phyloP scores from a whole-genome alignment of 2,329 filamentous ascomycete species.

The Aspergillus floridensis region DNA sequence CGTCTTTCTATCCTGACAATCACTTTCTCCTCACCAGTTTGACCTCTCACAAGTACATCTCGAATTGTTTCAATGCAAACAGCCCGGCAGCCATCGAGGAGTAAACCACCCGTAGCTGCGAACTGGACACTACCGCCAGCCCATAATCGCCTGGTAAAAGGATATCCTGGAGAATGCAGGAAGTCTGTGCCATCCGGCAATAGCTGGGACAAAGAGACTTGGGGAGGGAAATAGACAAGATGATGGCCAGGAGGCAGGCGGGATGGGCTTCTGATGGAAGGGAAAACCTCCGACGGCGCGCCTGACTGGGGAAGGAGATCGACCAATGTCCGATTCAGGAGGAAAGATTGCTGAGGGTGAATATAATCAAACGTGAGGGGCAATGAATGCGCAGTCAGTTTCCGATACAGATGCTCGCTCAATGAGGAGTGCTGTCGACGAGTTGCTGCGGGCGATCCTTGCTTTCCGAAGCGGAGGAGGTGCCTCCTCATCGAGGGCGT shows the following conservation, averaged over 20 bases:
- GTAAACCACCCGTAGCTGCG: conserved; percentile 25
- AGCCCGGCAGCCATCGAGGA: conserved; percentile 37
- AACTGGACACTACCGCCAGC: conserved; percentile 72
- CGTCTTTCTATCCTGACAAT: conserved; percentile 60
- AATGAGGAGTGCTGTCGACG: conserved; percentile 32
- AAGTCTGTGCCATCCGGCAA: conserved; percentile 82
- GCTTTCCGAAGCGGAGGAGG: conserved; percentile 7
- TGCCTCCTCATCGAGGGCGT: not conserved
- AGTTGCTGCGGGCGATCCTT: not conserved
- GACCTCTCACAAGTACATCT: conserved; percentile 52
- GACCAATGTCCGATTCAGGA: conserved; percentile 62
- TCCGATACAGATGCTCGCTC: conserved; percentile 39
- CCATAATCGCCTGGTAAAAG: conserved; percentile 81
- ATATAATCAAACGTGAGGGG: conserved; percentile 56
- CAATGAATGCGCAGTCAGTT: conserved; percentile 50
- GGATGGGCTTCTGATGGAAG: conserved; percentile 31
- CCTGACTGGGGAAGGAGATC: conserved; percentile 50
- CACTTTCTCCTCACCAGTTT: conserved; percentile 54
- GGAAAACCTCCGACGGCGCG: conserved; percentile 28
- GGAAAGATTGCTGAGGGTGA: conserved; percentile 61
- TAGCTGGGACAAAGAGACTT: conserved; percentile 60
- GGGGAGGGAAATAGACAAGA: conserved; percentile 80
- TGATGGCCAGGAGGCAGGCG: conserved; percentile 62
- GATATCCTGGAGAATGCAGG: conserved; percentile 69
- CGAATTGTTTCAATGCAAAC: conserved; percentile 49